Base-by-base conservation (phyloP, 306 rosid genomes). In the Oxytropis ochrocephala region DNA sequence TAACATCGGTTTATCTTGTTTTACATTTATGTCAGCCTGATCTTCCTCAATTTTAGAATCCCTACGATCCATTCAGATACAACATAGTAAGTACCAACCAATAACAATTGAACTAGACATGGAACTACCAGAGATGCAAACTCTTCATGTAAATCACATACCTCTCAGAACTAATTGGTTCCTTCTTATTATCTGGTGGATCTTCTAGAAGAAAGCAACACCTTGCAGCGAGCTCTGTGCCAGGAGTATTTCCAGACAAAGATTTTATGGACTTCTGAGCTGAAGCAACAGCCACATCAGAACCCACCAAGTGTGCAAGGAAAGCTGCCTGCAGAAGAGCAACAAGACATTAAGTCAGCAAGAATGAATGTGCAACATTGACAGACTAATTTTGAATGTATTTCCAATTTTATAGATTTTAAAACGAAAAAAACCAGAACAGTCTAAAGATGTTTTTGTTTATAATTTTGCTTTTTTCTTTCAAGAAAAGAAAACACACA, bases 261-360 rank as follows among this genome's bases (percentile, higher is more conserved):
- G 91, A 80, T 77, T 89, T 92, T 47, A 89, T 72, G 57, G 91
- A 87, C 70, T 77, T 76, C 79, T 81, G 98, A 17, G 96, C 84
- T 46, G 98, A 89, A 64, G 92, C 95, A 84, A 85, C 75, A 12
- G 87, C 95, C 75, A 83, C 44, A 76, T 92, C 96, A 53, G 98
- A 72, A 80, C 96, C 92, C 69, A 83, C 89, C 80, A 92, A 73
- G 36, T 78, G 84, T 81, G 88, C 81, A 19, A 89, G 85, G 82
- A 92, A 87, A 47, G 85, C 79, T 74, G 95, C 96, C 98, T 92
- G 85, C 35, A 71, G 78, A 64, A 72, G 60, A 81, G 56, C 71
- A 61, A 53, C 69, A 62, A 18, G 33, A 63, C 6, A 6, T 17
- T 16, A 67, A 30, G 11, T 50, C 56, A 42, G 44, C 50, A 39